Base-by-base conservation (phyloP, 495 filamentous ascomycete genomes). In the Lasiosphaeria miniovina region DNA sequence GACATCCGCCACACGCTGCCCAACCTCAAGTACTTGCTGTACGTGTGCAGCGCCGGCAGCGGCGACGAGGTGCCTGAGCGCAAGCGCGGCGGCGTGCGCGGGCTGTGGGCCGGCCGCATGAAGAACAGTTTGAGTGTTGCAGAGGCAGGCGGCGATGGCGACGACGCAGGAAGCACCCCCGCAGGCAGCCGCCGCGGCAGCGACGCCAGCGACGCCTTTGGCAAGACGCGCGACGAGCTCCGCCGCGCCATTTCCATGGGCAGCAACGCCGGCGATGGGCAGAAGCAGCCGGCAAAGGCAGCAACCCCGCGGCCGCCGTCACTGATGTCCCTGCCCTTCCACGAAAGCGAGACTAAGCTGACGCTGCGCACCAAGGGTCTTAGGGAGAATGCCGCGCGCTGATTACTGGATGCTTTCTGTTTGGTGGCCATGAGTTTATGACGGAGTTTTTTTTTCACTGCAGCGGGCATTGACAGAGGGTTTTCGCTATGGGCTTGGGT, bases 1-100 rank as follows among this genome's bases (percentile, higher is more conserved):
- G 94, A 98, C 71, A 88, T 96, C 12, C 80, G 94, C 0, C 90
- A 96, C 59, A 98, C 93, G 3, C 77, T 97, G 14, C 90, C 91
- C 41, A 98, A 98, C 65, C 74, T 98, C 17, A 96, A 96, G 73
- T 96, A 95, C 61, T 74, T 97, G n/a, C 76, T 96, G 3, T 95
- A 90, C 61, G 86, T 96, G 4, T 85, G 91, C 49, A 90, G 88
- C 24, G 88, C 90, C 0, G 89, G 89, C 1, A 86, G 80, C 46
- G 24, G 24, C 24, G 83, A 88, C 14, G 90, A 94, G 62, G 72
- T 95, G 12, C 91, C 90, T 0, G 86, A 84, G 31, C 74, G 92
- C 14, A 95, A 93, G 68, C 82, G 82, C 36, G 90, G 91, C 7
- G 90, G 90, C 1, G 82, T 94, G 4, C 79, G 85, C 52, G 90